Conservation (phyloP, 768 basidiomycete species). For the Pseudohyphozyma bogoriensis region DNA sequence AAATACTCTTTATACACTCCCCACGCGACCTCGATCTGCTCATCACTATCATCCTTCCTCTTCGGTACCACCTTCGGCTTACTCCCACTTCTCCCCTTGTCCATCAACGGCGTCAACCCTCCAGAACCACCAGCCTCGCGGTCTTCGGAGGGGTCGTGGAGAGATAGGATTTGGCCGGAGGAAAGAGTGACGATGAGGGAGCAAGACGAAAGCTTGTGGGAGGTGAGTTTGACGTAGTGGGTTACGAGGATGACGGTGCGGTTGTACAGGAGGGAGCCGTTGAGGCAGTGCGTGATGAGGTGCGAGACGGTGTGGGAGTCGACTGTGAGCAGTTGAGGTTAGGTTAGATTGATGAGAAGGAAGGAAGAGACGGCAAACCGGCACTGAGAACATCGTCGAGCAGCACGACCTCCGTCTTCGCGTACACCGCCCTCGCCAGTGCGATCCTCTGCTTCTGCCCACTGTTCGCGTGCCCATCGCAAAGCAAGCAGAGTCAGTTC, state of each 20-base stretch:
- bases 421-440: conserved; percentile 78
- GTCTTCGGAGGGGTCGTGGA: not conserved
- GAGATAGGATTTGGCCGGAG: conserved; percentile 3
- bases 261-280: conserved; percentile 47
- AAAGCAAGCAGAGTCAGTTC: conserved; percentile 53
- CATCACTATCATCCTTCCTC: not conserved
- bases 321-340: not conserved
- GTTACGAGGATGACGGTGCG: conserved; percentile 83
- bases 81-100: not conserved
- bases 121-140: not conserved
- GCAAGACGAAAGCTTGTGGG: conserved; percentile 32
- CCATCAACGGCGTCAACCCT: not conserved
- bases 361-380: conserved; percentile 36
- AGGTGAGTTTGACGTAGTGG: conserved; percentile 80
- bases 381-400: conserved; percentile 65
- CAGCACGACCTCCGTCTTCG: conserved; percentile 58
- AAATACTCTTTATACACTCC: conserved; percentile 12
- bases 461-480: conserved; percentile 32
- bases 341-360: not conserved
- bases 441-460: conserved; percentile 71
- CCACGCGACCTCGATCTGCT: conserved; percentile 13
- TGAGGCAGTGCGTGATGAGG: conserved; percentile 74
- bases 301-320: conserved; percentile 84
- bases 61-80: not conserved
- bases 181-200: conserved; percentile 11